Evolutionary conservation across 495 filamentous ascomycete genomes (phyloP).

Genomic region (Aspergillus conjunctus): DNA sequence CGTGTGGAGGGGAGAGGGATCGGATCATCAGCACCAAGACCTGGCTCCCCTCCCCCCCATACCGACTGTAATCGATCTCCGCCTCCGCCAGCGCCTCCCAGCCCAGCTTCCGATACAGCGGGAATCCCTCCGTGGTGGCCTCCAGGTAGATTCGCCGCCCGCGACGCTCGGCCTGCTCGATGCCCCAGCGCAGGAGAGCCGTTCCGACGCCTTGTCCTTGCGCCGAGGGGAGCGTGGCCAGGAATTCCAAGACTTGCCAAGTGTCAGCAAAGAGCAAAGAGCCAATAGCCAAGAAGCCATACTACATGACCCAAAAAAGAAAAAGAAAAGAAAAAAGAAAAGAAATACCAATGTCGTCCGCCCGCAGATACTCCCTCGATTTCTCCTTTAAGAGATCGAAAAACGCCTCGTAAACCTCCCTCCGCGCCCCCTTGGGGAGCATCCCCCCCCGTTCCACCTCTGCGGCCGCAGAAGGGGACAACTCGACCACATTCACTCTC

Average conservation of each 20-base stretch:
- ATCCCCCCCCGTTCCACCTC: background rate
- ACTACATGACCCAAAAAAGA: background rate
- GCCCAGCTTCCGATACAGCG: conserved; percentile 55
- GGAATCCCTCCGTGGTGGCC: conserved; percentile 51
- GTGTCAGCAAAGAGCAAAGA: background rate
- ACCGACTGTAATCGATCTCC: conserved; percentile 40
- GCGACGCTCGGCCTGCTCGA: conserved; percentile 50
- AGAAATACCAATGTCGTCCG: conserved; percentile 25
- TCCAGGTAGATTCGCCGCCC: conserved; percentile 56
- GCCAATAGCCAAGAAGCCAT: background rate
- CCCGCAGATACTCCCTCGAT: conserved; percentile 8
- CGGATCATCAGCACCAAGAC: conserved; percentile 33
- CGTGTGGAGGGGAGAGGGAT: too few species aligned
- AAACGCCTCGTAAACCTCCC: conserved; percentile 16
- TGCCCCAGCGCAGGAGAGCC: conserved; percentile 51
- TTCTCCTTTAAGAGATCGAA: conserved; percentile 21
- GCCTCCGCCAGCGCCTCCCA: conserved; percentile 45
- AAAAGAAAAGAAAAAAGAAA: background rate
- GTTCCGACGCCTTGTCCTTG: conserved; percentile 55
- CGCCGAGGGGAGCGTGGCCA: conserved; percentile 41
- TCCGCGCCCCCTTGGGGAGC: conserved; percentile 14
- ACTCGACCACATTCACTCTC: conserved; percentile 8
- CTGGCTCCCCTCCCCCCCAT: conserved; percentile 34
- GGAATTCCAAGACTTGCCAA: conserved; percentile 28
- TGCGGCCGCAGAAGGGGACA: background rate